These are phyloP conservation scores for Saraca asoca DNA, from an alignment of 331 rosid genomes.

Conservation along the genomic window DNA sequence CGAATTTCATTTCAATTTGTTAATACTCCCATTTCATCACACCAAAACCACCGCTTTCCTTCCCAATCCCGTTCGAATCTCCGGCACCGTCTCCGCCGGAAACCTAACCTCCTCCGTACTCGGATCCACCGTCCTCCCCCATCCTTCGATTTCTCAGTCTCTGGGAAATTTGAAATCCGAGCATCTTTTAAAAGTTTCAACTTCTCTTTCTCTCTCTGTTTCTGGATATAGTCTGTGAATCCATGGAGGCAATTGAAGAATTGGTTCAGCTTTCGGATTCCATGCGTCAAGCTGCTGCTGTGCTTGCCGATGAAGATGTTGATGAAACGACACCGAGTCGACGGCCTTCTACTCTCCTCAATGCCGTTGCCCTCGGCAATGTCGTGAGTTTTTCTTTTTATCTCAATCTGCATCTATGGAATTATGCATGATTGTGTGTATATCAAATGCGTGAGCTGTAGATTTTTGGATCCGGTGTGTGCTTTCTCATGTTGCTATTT, in stretches of 20 bases:
- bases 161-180: background rate
- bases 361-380: conserved; percentile 87
- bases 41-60: no score
- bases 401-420: background rate
- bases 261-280: conserved; percentile 75
- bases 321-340: conserved; percentile 64
- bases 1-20: no score
- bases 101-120: background rate
- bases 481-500: background rate
- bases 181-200: conserved; percentile 20
- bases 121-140: background rate
- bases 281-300: conserved; percentile 84
- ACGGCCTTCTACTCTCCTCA: conserved; percentile 78
- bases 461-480: conserved; percentile 9
- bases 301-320: conserved; percentile 89
- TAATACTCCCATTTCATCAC: no score
- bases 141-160: background rate
- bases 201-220: background rate
- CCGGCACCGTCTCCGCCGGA: background rate
- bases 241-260: conserved; percentile 90
- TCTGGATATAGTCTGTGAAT: background rate
- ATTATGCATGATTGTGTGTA: background rate
- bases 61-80: no score
- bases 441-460: background rate
- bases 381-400: conserved; percentile 57